A percentile compares a stretch with the other conserved stretches of the same genome.
Evolutionary conservation across 2,329 filamentous ascomycete genomes (phyloP).

Genomic region (Zalaria obscura): DNA sequence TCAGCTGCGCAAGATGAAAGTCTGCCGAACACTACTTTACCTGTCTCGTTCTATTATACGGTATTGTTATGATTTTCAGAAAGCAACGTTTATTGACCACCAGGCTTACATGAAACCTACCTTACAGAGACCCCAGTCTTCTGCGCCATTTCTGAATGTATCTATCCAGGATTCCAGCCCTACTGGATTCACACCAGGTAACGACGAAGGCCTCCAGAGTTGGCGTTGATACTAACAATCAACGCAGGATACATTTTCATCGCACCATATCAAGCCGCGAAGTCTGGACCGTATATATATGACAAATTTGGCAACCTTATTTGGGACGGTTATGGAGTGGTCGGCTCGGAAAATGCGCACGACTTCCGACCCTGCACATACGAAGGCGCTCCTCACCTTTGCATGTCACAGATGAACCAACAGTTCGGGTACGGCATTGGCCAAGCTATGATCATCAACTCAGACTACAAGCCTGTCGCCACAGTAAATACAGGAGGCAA

Average conservation of each 20-base stretch:
- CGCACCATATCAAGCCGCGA: conserved; percentile 8
- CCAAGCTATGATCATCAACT: conserved; percentile 31
- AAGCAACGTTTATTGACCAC: background rate
- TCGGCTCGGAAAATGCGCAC: conserved; percentile 28
- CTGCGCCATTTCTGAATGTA: conserved; percentile 11
- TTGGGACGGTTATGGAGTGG: conserved; percentile 26
- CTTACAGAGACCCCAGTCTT: conserved; percentile 11
- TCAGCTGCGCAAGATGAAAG: background rate
- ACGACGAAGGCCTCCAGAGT: background rate
- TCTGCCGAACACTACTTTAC: conserved; percentile 3
- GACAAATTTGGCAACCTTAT: conserved; percentile 14
- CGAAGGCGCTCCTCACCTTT: conserved; percentile 28
- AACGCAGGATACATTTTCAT: conserved; percentile 11
- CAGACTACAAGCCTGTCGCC: conserved; percentile 27
- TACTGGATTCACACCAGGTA: conserved; percentile 1
- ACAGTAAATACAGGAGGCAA: conserved; percentile 19
- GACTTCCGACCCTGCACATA: conserved; percentile 31
- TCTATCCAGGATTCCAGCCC: conserved; percentile 7
- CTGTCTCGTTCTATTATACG: conserved; percentile 11
- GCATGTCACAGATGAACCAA: conserved; percentile 31
- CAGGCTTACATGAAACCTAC: background rate
- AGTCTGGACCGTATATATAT: conserved; percentile 13
- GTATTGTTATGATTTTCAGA: background rate
- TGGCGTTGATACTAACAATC: background rate
- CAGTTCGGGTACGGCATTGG: conserved; percentile 31